These are phyloP conservation scores for Marasmius sp. DNA, from an alignment of 1,284 basidiomycete genomes.

Conservation along the genomic window DNA sequence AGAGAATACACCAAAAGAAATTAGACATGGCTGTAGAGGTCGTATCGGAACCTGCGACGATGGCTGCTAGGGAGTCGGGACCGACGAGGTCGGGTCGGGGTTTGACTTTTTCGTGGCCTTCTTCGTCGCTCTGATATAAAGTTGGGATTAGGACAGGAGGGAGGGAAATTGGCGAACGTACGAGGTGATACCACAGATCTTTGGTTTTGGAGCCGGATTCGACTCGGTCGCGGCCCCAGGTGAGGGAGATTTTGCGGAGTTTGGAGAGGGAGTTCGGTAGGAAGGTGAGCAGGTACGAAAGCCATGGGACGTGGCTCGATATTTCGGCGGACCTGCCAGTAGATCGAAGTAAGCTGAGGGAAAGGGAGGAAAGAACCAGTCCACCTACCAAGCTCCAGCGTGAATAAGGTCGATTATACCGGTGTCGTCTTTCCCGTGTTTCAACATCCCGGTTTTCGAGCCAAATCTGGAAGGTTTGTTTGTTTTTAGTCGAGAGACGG, in stretches of 20 bases:
- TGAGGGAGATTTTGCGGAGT: conserved; percentile 30
- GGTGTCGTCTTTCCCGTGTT: conserved; percentile 30
- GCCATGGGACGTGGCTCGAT: conserved; percentile 37
- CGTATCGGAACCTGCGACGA: conserved; percentile 21
- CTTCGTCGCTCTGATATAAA: conserved; percentile 36
- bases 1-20: conserved; percentile 2
- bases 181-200: conserved; percentile 48
- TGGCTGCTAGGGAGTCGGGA: conserved; percentile 26
- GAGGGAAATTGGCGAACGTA: conserved; percentile 13
- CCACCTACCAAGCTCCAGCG: conserved; percentile 24
- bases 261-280: conserved; percentile 26
- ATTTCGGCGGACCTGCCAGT: conserved; percentile 31
- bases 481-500: too few species aligned
- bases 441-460: conserved; percentile 45
- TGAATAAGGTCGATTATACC: conserved; percentile 37
- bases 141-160: too few species aligned
- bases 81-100: conserved; percentile 6
- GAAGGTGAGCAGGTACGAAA: conserved; percentile 27
- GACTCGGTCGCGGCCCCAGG: conserved; percentile 27
- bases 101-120: conserved; percentile 19
- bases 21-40: conserved; percentile 4
- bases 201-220: conserved; percentile 30
- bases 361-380: neutral
- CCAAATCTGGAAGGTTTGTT: conserved; percentile 38
- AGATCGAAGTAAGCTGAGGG: neutral